Base-by-base conservation (phyloP, 192 early-diverging fungal species). In the Blastocladiella britannica region DNA sequence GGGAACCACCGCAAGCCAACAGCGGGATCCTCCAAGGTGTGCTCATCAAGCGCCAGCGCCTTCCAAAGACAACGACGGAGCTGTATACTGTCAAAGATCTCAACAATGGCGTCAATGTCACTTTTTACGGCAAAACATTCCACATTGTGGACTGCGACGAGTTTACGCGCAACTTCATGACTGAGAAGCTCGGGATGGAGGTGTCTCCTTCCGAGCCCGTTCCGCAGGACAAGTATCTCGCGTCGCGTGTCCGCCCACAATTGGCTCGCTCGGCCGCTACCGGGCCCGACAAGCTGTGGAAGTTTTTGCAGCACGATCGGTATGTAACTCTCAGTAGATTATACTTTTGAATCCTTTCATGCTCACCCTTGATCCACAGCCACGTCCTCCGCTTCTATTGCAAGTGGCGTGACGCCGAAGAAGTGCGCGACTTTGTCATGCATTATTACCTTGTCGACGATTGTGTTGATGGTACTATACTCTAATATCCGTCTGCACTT, bases 371-470 rank as follows among this genome's bases (percentile, higher is more conserved):
- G n/a, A n/a, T n/a, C n/a, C n/a, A n/a, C n/a, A n/a, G n/a, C n/a
- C 58, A 60, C 22, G 79, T 81, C 9, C 61, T 81, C 53, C 53
- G 79, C 9, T 81, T 80, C 66, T 81, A 73, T 47, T 79, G 77
- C 59, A 65, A 80, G 28, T 81, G 79, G 79, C 77, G 80, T 57
- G 79, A 81, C 55, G 53, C 73, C 24, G 65, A 72, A 22, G 79
- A 80, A 58, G 28, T 79, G 27, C 57, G 77, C 26, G 77, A 81
- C 47, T 80, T 81, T 76, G 75, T 81, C 28, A 62, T 81, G 20
- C 79, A 81, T 56, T 81, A 80, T 59, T 77, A 80, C 58, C 61
- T 81, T 4, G 79, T 81, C 31, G 79, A 81, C 64, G 79, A 81
- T 55, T 72, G 73, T 30, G 71, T 80, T 25, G 79, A 81, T n/a